phyloP scores from a whole-genome alignment of 2,329 filamentous ascomycete species.

The Graphilbum fragrans region DNA sequence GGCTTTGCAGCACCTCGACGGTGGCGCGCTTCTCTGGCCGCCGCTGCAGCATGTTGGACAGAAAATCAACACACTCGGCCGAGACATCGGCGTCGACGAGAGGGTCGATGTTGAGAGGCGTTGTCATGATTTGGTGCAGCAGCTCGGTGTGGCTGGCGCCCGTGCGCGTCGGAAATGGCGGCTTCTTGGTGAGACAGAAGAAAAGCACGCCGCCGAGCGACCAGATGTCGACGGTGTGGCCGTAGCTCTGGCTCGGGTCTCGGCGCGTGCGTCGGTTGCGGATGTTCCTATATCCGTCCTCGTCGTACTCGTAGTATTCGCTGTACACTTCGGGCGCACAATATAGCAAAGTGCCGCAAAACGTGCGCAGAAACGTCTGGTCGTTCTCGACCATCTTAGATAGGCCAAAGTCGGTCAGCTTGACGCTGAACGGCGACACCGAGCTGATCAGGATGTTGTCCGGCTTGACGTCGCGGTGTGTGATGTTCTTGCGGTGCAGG shows the following conservation, averaged over 20 bases:
- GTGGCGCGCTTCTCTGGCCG: conserved; percentile 68
- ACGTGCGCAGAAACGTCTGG: conserved; percentile 88
- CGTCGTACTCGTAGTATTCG: conserved; percentile 55
- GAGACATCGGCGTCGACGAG: conserved; percentile 50
- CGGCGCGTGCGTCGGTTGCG: conserved; percentile 51
- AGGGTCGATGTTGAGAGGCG: conserved; percentile 52
- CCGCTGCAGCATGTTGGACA: conserved; percentile 69
- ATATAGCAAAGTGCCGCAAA: conserved; percentile 90
- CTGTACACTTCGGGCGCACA: conserved; percentile 96
- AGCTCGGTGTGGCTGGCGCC: conserved; percentile 70
- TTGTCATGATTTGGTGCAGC: conserved; percentile 77
- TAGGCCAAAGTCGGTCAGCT: conserved; percentile 90
- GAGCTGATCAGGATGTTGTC: conserved; percentile 88
- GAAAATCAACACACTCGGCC: conserved; percentile 56
- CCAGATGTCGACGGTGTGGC: conserved; percentile 91
- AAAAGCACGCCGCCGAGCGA: conserved; percentile 89
- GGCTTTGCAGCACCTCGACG: conserved; percentile 54
- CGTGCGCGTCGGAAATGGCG: conserved; percentile 69
- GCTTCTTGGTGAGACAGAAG: conserved; percentile 64
- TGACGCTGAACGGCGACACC: conserved; percentile 63
- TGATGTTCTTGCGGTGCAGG: conserved; percentile 78
- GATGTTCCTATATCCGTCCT: conserved; percentile 49
- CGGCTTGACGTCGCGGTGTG: conserved; percentile 96
- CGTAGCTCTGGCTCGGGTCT: conserved; percentile 55
- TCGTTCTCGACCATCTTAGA: conserved; percentile 89